A percentile compares a stretch with the other conserved stretches of the same genome.
phyloP scores from a whole-genome alignment of 2,329 filamentous ascomycete species.

The Ambrosiella xylebori region DNA sequence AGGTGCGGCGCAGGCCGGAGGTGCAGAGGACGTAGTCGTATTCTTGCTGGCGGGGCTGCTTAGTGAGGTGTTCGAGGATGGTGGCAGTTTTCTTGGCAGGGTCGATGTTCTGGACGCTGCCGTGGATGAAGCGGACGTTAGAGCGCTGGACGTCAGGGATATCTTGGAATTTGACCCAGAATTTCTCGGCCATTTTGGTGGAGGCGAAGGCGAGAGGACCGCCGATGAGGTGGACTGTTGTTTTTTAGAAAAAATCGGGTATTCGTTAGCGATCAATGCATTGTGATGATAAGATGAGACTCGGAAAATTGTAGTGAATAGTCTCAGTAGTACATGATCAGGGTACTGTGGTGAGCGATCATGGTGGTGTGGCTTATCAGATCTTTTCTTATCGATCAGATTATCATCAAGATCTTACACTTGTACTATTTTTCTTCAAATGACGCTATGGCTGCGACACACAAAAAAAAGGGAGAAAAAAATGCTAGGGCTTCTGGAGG shows the following conservation, averaged over 20 bases:
- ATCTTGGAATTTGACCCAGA: slow-evolving; percentile 53
- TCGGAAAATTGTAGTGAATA: background rate
- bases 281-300: background rate
- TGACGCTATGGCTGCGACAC: background rate
- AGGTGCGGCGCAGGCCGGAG: slow-evolving; percentile 51
- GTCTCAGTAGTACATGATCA: background rate
- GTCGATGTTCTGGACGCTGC: slow-evolving; percentile 44
- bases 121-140: slow-evolving; percentile 47
- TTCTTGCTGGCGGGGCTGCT: slow-evolving; percentile 24
- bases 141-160: slow-evolving; percentile 47
- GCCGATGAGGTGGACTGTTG: slow-evolving; percentile 55
- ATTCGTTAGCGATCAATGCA: background rate
- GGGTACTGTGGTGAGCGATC: background rate
- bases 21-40: slow-evolving; percentile 67
- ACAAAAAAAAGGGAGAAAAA: background rate
- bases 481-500: background rate
- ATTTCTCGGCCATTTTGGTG: slow-evolving; percentile 43
- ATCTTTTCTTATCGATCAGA: background rate
- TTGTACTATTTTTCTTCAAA: background rate
- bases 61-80: slow-evolving; percentile 31
- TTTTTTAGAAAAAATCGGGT: background rate
- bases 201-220: slow-evolving; percentile 54
- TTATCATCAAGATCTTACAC: background rate
- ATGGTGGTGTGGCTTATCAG: slow-evolving; percentile 7
- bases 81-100: slow-evolving; percentile 39